Base-by-base conservation (phyloP, 345 rosid genomes). In the Bretschneidera sinensis region DNA sequence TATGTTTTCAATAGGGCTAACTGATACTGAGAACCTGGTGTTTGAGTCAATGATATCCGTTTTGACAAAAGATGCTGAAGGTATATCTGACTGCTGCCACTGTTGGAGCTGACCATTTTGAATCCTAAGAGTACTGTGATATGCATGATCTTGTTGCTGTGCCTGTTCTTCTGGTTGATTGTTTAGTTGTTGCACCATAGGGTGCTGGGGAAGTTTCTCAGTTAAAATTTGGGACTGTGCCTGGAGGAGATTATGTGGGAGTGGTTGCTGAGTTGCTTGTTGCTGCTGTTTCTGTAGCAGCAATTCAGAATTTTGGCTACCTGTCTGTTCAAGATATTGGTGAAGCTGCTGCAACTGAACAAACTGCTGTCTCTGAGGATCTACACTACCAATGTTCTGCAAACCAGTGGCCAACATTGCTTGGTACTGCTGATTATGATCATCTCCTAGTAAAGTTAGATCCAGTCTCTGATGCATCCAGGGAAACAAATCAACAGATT, bases 381-480 rank as follows among this genome's bases (percentile, higher is more conserved):
- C 89, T 65, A 76, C 84, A 69, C 70, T 69, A 15, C 81, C 79
- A 0, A 71, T 51, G 45, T 78, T 78, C 77, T 79, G 89, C 68
- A 83, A 64, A 17, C 83, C 80, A 49, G 83, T 72, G 0, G 84
- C 76, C 66, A 81, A 51, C 79, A 83, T 76, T 18, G 89, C 81
- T 73, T 88, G 96, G 68, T 87, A 85, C 72, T 70, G 82, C 58
- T 76, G 87, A 69, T 61, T 76, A 49, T 74, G 77, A 69, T 81
- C 85, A 76, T 65, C 69, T 64, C 83, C 85, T n/a, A 80, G 76
- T 73, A 83, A 60, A 20, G 65, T n/a, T 16, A 82, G 79, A 63
- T 85, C 91, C 33, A 81, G 59, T 63, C 84, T 76, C 74, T 75
- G 96, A 65, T 88, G 96, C 76, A 82, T 81, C 96, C 85, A 81